Evolutionary conservation across 495 filamentous ascomycete species (phyloP).

Genomic region (Daldinia childiae): DNA sequence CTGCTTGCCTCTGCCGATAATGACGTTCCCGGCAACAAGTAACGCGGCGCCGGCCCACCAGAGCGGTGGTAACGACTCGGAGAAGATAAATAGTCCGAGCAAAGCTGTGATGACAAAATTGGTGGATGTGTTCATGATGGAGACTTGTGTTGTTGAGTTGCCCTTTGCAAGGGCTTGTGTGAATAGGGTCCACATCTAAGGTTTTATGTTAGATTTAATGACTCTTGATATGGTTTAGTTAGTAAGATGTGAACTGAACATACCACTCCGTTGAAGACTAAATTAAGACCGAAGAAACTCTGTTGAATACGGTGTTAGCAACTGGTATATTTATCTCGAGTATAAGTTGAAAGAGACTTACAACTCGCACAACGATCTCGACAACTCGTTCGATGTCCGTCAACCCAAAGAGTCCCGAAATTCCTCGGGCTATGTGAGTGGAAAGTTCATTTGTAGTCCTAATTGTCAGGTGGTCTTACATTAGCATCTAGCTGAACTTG

Average conservation of each 20-base stretch:
- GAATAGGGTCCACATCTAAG: constrained; percentile 88
- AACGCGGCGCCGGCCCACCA: constrained; percentile 91
- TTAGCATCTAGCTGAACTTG: neutral
- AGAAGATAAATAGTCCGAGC: constrained; percentile 78
- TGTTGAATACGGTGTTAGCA: constrained; percentile 46
- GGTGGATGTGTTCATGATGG: constrained; percentile 89
- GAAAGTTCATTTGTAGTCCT: constrained; percentile 90
- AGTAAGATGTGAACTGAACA: constrained; percentile 35
- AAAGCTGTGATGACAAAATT: constrained; percentile 94
- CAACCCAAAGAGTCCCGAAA: constrained; percentile 71
- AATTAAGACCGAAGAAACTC: constrained; percentile 88
- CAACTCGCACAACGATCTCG: constrained; percentile 73
- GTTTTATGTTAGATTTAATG: neutral
- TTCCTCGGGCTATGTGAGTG: constrained; percentile 67
- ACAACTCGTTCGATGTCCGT: constrained; percentile 61
- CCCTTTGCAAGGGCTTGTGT: constrained; percentile 83
- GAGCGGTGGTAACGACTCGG: constrained; percentile 73
- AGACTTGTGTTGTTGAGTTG: constrained; percentile 87
- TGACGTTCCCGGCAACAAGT: constrained; percentile 88
- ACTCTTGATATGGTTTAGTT: neutral
- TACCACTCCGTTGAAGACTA: constrained; percentile 84
- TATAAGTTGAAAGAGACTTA: constrained; percentile 55
- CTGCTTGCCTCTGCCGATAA: constrained; percentile 81
- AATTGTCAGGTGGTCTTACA: neutral
- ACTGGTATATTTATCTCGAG: neutral